These are phyloP conservation scores for Xylariaceae sp. DNA, from an alignment of 2,329 filamentous ascomycete species.

Conservation along the genomic window DNA sequence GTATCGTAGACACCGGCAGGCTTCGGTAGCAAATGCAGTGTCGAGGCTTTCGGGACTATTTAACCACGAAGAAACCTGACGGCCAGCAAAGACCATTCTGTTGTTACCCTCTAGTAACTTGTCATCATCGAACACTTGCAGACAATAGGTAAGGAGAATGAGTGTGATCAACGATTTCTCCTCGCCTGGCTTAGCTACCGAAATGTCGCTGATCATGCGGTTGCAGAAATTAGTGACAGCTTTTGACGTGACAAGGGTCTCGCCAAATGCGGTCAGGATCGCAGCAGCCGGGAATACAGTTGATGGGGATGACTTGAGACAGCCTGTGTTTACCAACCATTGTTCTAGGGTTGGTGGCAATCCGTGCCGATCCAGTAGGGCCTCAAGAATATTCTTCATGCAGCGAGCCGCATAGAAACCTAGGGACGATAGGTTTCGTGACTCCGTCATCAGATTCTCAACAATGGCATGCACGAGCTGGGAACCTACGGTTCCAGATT, in stretches of 20 bases:
- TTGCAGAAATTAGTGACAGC: constrained; percentile 51
- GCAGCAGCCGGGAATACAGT: constrained; percentile 47
- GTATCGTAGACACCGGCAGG: constrained; percentile 51
- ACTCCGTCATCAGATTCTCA: constrained; percentile 40
- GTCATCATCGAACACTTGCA: constrained; percentile 47
- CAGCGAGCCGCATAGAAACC: constrained; percentile 50
- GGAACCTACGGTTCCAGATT: constrained; percentile 32
- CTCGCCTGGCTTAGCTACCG: constrained; percentile 41
- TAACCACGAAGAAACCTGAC: constrained; percentile 69
- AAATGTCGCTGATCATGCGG: constrained; percentile 55
- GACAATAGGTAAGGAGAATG: constrained; percentile 49
- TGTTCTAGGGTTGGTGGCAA: constrained; percentile 42
- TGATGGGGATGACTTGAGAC: constrained; percentile 43
- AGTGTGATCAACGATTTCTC: constrained; percentile 46
- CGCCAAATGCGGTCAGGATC: constrained; percentile 48
- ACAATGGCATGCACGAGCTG: constrained; percentile 40
- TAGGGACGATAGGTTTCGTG: constrained; percentile 38
- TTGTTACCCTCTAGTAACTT: constrained; percentile 57
- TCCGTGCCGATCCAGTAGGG: constrained; percentile 43
- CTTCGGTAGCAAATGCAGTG: constrained; percentile 43
- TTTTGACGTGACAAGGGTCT: constrained; percentile 45
- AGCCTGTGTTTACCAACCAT: constrained; percentile 40
- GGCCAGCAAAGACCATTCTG: constrained; percentile 75
- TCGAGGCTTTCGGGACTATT: constrained; percentile 45
- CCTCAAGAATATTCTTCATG: constrained; percentile 46